Percentiles rank a stretch among this genome's conserved stretches.
Evolutionary conservation across 352 stramenopile genomes (phyloP).

Genomic region (Pseudoperonospora humuli): DNA sequence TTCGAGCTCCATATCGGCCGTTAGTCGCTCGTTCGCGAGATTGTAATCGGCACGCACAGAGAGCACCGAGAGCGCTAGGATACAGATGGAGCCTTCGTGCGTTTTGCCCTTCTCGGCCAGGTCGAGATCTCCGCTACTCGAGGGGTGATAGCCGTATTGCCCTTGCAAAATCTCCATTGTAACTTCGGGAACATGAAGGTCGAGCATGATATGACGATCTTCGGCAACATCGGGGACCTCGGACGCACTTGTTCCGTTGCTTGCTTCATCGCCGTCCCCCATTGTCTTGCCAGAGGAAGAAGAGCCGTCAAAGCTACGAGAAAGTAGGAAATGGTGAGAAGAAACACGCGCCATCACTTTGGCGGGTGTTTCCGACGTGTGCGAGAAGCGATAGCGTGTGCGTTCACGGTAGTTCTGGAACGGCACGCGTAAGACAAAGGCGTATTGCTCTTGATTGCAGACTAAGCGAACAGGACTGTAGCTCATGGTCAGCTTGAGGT

Average conservation of each 20-base stretch:
- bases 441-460: constrained; percentile 80
- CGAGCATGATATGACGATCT: constrained; percentile 52
- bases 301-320: constrained; percentile 18
- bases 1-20: constrained; percentile 42
- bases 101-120: constrained; percentile 61
- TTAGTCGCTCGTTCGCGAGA: constrained; percentile 36
- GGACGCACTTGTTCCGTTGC: constrained; percentile 17
- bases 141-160: constrained; percentile 71
- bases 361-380: constrained; percentile 4
- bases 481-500: constrained; percentile 46
- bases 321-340: constrained; percentile 20
- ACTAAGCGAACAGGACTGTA: constrained; percentile 62
- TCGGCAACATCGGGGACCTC: constrained; percentile 34
- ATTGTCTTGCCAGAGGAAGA: constrained; percentile 22
- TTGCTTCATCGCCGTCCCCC: constrained; percentile 29
- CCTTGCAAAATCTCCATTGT: constrained; percentile 75
- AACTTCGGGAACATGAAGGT: constrained; percentile 56
- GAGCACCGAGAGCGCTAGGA: constrained; percentile 46
- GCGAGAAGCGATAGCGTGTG: constrained; percentile 38
- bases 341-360: constrained; percentile 9
- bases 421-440: constrained; percentile 62
- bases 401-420: constrained; percentile 69
- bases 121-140: constrained; percentile 60
- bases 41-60: constrained; percentile 44
- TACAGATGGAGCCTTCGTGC: constrained; percentile 66